Conservation (phyloP, 2,329 filamentous ascomycete genomes). For the Claviceps humidiphila region DNA sequence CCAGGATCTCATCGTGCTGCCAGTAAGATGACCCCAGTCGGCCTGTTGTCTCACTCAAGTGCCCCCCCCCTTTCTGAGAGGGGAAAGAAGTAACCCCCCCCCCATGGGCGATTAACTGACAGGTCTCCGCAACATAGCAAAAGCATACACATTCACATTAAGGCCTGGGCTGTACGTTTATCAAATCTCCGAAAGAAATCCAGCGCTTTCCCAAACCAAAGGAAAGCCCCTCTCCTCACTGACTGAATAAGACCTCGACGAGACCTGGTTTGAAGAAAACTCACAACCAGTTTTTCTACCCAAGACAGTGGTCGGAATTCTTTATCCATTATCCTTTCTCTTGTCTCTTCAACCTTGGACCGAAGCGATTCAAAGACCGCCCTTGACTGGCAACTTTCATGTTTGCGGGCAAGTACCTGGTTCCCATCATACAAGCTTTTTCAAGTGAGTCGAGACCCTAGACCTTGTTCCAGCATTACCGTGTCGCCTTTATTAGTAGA, state of each 20-base stretch:
- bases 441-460: conserved; percentile 37
- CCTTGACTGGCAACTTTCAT: conserved; percentile 33
- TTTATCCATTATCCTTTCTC: conserved; percentile 17
- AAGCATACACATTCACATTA: conserved; percentile 18
- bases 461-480: conserved; percentile 18
- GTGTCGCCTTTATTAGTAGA: neutral
- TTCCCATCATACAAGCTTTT: conserved; percentile 44
- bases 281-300: conserved; percentile 17
- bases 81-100: conserved; percentile 18
- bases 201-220: conserved; percentile 15
- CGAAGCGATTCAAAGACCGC: conserved; percentile 12
- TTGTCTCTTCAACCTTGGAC: conserved; percentile 21
- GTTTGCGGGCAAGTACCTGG: conserved; percentile 43
- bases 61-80: conserved; percentile 10
- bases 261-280: conserved; percentile 23
- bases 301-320: conserved; percentile 27
- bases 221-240: conserved; percentile 15
- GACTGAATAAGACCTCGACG: conserved; percentile 24
- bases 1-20: conserved; percentile 16
- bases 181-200: conserved; percentile 26
- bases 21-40: conserved; percentile 20
- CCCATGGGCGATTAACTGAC: conserved; percentile 18
- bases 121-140: conserved; percentile 17
- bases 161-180: conserved; percentile 15
- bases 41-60: conserved; percentile 23